Base-by-base conservation (phyloP, 2,329 filamentous ascomycete species). In the Botrytis fragariae region DNA sequence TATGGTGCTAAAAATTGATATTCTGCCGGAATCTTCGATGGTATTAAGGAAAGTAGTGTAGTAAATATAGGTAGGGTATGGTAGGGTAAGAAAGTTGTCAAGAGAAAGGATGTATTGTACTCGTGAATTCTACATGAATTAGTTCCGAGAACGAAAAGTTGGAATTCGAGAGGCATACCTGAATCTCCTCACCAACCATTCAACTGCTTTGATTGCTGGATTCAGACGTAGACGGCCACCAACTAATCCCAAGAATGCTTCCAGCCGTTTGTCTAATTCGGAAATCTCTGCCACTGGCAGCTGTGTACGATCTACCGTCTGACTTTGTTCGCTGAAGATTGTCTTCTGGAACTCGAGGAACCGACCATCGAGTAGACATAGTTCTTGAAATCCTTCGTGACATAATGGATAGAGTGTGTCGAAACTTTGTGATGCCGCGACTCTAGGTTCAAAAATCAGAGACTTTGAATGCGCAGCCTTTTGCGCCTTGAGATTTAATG, bases 101-200 rank as follows among this genome's bases (percentile, higher is more conserved):
- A 85, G 22, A 97, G 84, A 48, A 87, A 88, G 5, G 89, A 85
- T 6, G 93, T 95, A 82, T 97, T 98, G 83, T 94, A 91, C 82
- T 98, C 93, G 81, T 99, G 96, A 69, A 97, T 90, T 78, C 95
- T 97, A 75, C 54, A 72, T 61, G 59, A 59, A 64, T 25, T 67
- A 72, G 73, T 61, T 37, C 29, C 45, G 22, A 25, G 12, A 57
- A n/a, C 45, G 32, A 67, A 32, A 37, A n/a, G 1, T 42, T 18
- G 22, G 12, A 44, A 20, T 62, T 37, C 29, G 22, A 69, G 6
- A 73, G 51, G 78, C 87, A 75, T 85, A 97, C 94, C 91, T 90
- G 80, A 98, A 99, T 79, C 95, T 88, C 79, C 96, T 87, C 72
- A 99, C 88, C 64, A 99, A 87, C 96, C 96, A 99, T 84, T 99